Evolutionary conservation across 148 eudicot species (phyloP).

Genomic region (Chenopodium berlandieri): DNA sequence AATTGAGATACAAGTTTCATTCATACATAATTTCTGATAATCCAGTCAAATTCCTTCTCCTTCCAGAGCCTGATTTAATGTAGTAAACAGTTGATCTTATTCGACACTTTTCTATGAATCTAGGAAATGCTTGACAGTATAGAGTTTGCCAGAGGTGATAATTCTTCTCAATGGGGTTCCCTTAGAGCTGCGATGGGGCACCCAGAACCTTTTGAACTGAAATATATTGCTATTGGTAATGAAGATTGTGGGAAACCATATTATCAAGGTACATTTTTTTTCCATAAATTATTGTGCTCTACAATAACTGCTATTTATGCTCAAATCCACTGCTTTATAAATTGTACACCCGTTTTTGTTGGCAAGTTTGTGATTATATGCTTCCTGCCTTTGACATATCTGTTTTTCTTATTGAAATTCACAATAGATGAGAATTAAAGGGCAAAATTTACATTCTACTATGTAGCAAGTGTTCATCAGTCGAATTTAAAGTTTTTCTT

Average conservation of each 20-base stretch:
- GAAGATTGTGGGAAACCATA: slow-evolving; percentile 67
- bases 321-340: background rate
- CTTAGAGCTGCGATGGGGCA: slow-evolving; percentile 78
- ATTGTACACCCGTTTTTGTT: background rate
- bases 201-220: slow-evolving; percentile 76
- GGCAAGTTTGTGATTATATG: background rate
- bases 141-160: slow-evolving; percentile 80
- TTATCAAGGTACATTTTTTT: slow-evolving; percentile 56
- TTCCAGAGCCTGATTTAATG: background rate
- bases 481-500: background rate
- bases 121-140: slow-evolving; percentile 78
- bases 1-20: background rate
- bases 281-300: background rate
- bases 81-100: slow-evolving; percentile 6
- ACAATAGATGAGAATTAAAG: background rate
- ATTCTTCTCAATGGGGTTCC: slow-evolving; percentile 70
- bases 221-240: slow-evolving; percentile 82
- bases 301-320: background rate
- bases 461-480: background rate
- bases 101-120: slow-evolving; percentile 12
- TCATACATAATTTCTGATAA: background rate
- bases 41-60: slow-evolving; percentile 11
- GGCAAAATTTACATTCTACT: background rate
- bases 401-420: background rate
- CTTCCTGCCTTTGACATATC: background rate